Evolutionary conservation across 345 rosid genomes (phyloP).

Genomic region (Gossypium turneri): DNA sequence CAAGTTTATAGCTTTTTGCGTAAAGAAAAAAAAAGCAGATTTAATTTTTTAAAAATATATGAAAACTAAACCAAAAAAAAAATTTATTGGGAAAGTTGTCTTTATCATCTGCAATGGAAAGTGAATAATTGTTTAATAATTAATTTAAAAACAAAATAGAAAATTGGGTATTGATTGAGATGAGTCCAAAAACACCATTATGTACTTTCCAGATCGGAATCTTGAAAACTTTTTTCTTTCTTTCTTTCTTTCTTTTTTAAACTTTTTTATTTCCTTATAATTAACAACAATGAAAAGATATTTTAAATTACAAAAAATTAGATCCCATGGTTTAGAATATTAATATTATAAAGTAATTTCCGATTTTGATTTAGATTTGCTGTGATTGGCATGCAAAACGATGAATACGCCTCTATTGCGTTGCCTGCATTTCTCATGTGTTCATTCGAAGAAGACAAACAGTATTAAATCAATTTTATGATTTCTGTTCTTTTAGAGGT

Average conservation of each 20-base stretch:
- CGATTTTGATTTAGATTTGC: neutral
- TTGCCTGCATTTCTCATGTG: neutral
- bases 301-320: neutral
- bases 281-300: neutral
- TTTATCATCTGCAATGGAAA: no score
- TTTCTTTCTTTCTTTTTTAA: neutral
- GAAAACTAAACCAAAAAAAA: no score
- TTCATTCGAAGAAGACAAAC: neutral
- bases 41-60: no score
- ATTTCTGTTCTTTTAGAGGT: no score
- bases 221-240: neutral
- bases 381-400: slow-evolving; percentile 9
- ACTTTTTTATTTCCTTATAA: neutral
- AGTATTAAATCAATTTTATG: no score
- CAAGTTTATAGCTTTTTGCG: neutral
- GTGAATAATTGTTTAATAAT: neutral
- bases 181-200: slow-evolving; percentile 22
- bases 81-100: no score
- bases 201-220: slow-evolving; percentile 23
- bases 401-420: neutral
- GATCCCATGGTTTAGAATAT: neutral
- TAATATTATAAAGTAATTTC: neutral
- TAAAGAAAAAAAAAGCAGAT: neutral
- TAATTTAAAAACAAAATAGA: neutral
- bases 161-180: slow-evolving; percentile 6